Evolutionary conservation across 2,329 filamentous ascomycete genomes (phyloP).

Genomic region (Cryoendolithus antarcticus): DNA sequence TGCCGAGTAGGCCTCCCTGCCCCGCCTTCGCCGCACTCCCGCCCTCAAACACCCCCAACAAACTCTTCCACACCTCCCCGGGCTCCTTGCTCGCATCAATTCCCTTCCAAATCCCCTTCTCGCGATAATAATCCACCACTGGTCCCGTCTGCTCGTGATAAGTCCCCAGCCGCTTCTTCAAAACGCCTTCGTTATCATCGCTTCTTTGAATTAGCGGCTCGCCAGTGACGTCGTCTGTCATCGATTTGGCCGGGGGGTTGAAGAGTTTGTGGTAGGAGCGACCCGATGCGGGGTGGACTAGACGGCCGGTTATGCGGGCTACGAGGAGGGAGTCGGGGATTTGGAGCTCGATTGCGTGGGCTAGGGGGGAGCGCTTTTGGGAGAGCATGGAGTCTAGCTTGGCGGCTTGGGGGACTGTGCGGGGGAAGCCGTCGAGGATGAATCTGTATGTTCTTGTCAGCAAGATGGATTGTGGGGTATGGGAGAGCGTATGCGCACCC

Average conservation of each 20-base stretch:
- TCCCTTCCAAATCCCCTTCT: constrained; percentile 91
- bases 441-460: constrained; percentile 47
- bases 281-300: constrained; percentile 90
- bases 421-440: constrained; percentile 97
- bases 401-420: constrained; percentile 90
- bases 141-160: constrained; percentile 92
- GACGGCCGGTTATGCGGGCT: constrained; percentile 87
- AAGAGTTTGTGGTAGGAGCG: constrained; percentile 97
- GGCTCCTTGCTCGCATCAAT: constrained; percentile 95
- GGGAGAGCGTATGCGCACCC: constrained; percentile 50
- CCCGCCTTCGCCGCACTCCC: constrained; percentile 21
- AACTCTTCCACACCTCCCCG: constrained; percentile 85
- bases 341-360: constrained; percentile 92
- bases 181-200: constrained; percentile 90
- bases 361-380: constrained; percentile 66
- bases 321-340: constrained; percentile 93
- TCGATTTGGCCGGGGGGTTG: constrained; percentile 81
- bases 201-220: constrained; percentile 93
- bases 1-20: constrained; percentile 36
- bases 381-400: constrained; percentile 85
- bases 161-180: constrained; percentile 86
- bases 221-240: constrained; percentile 95
- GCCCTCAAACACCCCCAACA: constrained; percentile 67
- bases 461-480: neutral
- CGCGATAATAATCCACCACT: constrained; percentile 92